These are phyloP conservation scores for Rhinocladiella similis DNA, from an alignment of 2,329 filamentous ascomycete species.

Conservation along the genomic window DNA sequence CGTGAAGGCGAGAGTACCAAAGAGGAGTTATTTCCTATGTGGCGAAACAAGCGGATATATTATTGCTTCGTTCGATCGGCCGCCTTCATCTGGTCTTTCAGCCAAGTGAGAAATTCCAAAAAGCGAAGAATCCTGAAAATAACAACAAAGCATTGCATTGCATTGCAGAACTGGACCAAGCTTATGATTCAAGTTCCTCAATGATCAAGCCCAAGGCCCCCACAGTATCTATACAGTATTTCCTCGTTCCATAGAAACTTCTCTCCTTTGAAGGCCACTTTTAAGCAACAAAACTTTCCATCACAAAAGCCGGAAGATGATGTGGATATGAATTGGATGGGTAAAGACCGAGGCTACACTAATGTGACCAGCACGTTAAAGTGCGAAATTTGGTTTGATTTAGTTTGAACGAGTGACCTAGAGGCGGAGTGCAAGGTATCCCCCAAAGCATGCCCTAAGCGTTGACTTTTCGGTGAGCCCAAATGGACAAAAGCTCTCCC, in stretches of 20 bases:
- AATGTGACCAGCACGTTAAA: conserved; percentile 4
- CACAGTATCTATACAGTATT: conserved; percentile 3
- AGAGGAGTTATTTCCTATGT: conserved; percentile 6
- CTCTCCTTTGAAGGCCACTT: conserved; percentile 4
- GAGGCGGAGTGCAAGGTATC: conserved; percentile 4
- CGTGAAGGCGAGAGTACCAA: conserved; percentile 5
- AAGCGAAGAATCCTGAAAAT: conserved; percentile 4
- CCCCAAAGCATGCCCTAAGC: conserved; percentile 4
- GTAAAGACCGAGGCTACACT: conserved; percentile 5
- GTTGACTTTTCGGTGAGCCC: conserved; percentile 4
- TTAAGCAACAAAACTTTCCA: conserved; percentile 4
- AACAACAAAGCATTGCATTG: conserved; percentile 5
- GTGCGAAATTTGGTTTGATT: conserved; percentile 3
- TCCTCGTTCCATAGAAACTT: conserved; percentile 4
- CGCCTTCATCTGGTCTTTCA: conserved; percentile 1
- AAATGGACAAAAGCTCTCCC: conserved; percentile 7
- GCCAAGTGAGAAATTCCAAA: conserved; percentile 6
- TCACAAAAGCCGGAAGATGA: conserved; percentile 5
- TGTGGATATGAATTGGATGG: conserved; percentile 5
- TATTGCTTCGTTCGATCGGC: conserved; percentile 5
- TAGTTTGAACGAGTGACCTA: conserved; percentile 5
- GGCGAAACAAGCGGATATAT: conserved; percentile 6
- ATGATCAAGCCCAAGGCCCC: conserved; percentile 3
- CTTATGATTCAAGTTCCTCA: conserved; percentile 6
- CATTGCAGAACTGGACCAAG: conserved; percentile 3